Evolutionary conservation across 139 green algal species (phyloP).

Genomic region (Raphidocelis subcapitata): DNA sequence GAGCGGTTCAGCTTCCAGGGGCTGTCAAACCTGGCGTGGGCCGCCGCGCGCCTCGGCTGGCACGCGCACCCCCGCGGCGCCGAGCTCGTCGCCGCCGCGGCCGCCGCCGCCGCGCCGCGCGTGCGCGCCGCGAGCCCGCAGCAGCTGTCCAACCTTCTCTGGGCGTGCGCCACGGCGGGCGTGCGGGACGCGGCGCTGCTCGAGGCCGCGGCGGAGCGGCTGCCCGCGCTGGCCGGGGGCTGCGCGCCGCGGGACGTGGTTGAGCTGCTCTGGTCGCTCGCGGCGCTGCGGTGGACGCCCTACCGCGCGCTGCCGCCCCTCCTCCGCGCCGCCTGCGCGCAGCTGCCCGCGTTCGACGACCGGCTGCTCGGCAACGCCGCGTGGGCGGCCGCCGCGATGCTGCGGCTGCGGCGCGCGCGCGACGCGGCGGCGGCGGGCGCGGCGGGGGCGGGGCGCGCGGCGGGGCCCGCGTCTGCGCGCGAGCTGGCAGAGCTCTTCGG

Average conservation of each 20-base stretch:
- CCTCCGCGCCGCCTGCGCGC: neutral
- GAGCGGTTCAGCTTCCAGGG: conserved; percentile 15
- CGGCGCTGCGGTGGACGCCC: neutral
- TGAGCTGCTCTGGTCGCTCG: conserved; percentile 11
- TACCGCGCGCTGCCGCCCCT: neutral
- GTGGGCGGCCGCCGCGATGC: conserved; percentile 2
- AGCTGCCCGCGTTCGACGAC: conserved; percentile 15
- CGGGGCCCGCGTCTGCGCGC: too few species aligned
- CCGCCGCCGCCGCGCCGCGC: neutral
- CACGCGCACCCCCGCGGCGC: neutral
- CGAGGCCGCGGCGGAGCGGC: neutral
- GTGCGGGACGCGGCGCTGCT: conserved; percentile 4
- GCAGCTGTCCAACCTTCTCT: conserved; percentile 30
- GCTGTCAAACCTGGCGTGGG: conserved; percentile 25
- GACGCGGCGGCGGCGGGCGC: neutral
- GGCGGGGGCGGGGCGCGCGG: too few species aligned
- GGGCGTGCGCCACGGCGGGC: conserved; percentile 13
- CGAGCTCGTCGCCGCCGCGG: neutral
- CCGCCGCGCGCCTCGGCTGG: neutral
- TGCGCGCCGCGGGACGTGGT: conserved; percentile 7
- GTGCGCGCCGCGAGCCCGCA: conserved; percentile 2
- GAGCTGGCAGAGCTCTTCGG: too few species aligned
- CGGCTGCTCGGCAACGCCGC: conserved; percentile 21
- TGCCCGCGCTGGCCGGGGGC: neutral
- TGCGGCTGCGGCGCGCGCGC: neutral